Conservation (phyloP, 2,329 filamentous ascomycete species). For the Xylaria sp. region DNA sequence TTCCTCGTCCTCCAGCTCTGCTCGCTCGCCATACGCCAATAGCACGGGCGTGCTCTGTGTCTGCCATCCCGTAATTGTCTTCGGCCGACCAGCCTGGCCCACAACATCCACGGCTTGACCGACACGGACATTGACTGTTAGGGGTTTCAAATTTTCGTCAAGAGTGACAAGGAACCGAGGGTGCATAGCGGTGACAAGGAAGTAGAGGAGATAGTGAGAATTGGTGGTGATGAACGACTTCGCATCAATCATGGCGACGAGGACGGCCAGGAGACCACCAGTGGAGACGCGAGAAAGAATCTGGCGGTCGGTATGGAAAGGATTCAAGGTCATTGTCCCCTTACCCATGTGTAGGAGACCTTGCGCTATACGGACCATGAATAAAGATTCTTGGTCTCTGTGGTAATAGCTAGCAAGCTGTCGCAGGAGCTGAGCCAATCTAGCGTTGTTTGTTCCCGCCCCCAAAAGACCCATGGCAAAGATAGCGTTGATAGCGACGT, state of each 20-base stretch:
- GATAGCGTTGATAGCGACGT: conserved; percentile 97
- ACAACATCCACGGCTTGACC: conserved; percentile 99
- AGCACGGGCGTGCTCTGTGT: conserved; percentile 99
- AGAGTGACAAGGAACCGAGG: conserved; percentile 96
- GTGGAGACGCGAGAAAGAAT: conserved; percentile 92
- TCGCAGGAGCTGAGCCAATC: conserved; percentile 90
- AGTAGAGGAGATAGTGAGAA: conserved; percentile 95
- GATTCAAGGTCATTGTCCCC: conserved; percentile 92
- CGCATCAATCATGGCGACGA: conserved; percentile 93
- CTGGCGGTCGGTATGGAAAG: conserved; percentile 99
- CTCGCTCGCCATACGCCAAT: conserved; percentile 91
- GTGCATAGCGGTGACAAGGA: conserved; percentile 95
- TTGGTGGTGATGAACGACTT: conserved; percentile 79
- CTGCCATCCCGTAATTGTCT: conserved; percentile 99
- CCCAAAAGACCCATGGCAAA: conserved; percentile 98
- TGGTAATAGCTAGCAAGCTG: conserved; percentile 99
- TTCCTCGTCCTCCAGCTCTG: conserved; percentile 96
- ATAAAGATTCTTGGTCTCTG: conserved; percentile 92
- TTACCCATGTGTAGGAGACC: conserved; percentile 99
- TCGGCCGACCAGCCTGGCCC: conserved; percentile 93
- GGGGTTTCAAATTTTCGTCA: conserved; percentile 90
- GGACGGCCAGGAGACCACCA: conserved; percentile 86
- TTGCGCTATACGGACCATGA: conserved; percentile 99
- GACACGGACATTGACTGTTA: conserved; percentile 95
- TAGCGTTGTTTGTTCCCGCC: conserved; percentile 97